phyloP scores from a whole-genome alignment of 1,284 basidiomycete species.

The Rhizoctonia solani region DNA sequence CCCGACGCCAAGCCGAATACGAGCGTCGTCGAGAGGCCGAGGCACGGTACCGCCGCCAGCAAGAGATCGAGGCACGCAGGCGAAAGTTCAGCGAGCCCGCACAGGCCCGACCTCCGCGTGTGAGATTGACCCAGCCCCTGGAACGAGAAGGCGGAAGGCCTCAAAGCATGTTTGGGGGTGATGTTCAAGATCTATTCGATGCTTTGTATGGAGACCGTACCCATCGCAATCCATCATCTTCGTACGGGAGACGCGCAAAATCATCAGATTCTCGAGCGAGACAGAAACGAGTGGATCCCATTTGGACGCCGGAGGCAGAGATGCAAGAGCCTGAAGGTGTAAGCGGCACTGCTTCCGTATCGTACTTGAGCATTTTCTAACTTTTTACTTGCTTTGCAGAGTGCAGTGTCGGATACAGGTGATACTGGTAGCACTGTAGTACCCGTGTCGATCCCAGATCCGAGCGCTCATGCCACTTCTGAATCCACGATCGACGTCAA shows the following conservation, averaged over 20 bases:
- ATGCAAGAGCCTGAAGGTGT: neutral
- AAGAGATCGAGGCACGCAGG: slow-evolving; percentile 16
- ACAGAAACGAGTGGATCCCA: neutral
- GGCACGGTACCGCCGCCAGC: neutral
- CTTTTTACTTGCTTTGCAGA: neutral
- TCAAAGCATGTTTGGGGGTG: slow-evolving; percentile 22
- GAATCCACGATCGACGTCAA: neutral
- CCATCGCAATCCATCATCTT: neutral
- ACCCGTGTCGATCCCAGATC: neutral
- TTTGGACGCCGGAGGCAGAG: neutral
- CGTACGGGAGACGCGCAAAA: neutral
- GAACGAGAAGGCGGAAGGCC: neutral
- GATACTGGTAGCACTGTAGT: neutral
- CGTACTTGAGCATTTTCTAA: neutral
- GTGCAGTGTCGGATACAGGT: slow-evolving; percentile 17
- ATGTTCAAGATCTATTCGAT: slow-evolving; percentile 15
- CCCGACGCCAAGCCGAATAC: slow-evolving; percentile 29
- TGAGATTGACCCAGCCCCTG: neutral
- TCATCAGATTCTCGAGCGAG: slow-evolving; percentile 7
- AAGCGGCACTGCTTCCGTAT: neutral
- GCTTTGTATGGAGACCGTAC: neutral
- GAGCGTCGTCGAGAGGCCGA: slow-evolving; percentile 5
- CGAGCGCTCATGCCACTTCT: neutral
- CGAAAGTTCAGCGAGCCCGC: slow-evolving; percentile 11
- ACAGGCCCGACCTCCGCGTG: neutral